phyloP scores from a whole-genome alignment of 148 eudicot species.

The Persicaria tinctoria region DNA sequence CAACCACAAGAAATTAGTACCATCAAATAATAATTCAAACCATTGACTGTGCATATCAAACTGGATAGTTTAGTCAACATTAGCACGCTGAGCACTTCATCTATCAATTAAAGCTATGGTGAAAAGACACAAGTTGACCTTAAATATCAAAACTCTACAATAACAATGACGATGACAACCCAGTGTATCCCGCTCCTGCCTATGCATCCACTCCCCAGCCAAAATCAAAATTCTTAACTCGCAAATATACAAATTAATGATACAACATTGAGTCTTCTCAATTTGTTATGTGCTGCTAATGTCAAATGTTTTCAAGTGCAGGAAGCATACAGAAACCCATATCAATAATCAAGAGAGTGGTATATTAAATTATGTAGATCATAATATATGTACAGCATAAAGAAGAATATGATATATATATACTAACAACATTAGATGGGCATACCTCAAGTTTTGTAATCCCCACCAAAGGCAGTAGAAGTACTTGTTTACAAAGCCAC shows the following conservation, averaged over 20 bases:
- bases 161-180: too few relatives aligned
- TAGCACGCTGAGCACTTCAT: background rate
- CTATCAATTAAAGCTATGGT: background rate
- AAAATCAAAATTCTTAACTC: background rate
- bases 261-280: background rate
- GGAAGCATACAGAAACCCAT: too few relatives aligned
- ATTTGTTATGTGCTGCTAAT: background rate
- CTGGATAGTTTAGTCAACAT: background rate
- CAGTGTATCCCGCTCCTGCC: too few relatives aligned
- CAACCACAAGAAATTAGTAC: background rate
- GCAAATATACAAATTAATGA: background rate
- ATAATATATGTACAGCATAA: background rate
- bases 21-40: background rate
- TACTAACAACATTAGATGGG: background rate
- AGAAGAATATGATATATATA: background rate
- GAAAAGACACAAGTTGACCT: too few relatives aligned
- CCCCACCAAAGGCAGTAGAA: slow-evolving; percentile 82
- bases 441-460: slow-evolving; percentile 55
- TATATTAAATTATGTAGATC: background rate
- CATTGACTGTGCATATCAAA: background rate
- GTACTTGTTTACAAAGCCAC: slow-evolving; percentile 40
- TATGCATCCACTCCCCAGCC: too few relatives aligned
- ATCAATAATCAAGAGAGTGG: background rate
- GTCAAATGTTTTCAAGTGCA: background rate
- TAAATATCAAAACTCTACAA: too few relatives aligned